Evolutionary conservation across 2,329 filamentous ascomycete species (phyloP), one percentile per base, ranked within the genome.

Genomic region (Ophiocordyceps camponoti-floridani): DNA sequence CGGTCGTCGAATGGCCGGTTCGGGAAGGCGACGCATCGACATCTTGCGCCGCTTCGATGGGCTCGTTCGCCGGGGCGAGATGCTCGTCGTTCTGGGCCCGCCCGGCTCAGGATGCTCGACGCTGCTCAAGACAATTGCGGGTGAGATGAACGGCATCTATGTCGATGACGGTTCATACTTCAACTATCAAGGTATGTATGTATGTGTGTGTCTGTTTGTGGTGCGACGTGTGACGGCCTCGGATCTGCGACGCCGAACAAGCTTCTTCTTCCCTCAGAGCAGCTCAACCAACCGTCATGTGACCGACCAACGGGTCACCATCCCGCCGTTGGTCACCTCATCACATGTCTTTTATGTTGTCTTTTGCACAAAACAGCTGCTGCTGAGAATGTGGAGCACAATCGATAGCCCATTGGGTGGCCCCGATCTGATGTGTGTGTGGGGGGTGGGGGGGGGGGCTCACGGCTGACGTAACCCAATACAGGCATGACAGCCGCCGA

Each of bases 81-180:
- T 86, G 78, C 62, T 85, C 27, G 77, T 85, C 14, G 82, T 85
- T 2, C 68, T 86, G 31, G 82, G 82, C 14, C 81, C 80, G 45
- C 82, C 82, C 2, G 75, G 75, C 38, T 71, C 73, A n/a, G 82
- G 82, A 45, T 94, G 86, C 60, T 85, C 82, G 14, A 93, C 86
- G 2, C 79, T 93, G 50, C 68, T 94, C 47, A 93, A 93, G 66
- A 84, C 84, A 0, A 75, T 93, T 51, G 76, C 84, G 4, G 85
- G 86, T 48, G 84, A 93, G 61, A 84, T 82, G 19, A 81, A 87
- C 52, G 86, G 86, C 44, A 79, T 93, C 52, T 77, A 73, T 52
- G 68, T 91, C 13, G 82, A 85, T 42, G 64, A 80, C 3, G 64
- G 67, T 11, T 79, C 82, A 0, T 77, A 84, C 49, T 77, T 94